These are phyloP conservation scores for Ampelomyces quisqualis DNA, from an alignment of 2,329 filamentous ascomycete species.

Conservation along the genomic window DNA sequence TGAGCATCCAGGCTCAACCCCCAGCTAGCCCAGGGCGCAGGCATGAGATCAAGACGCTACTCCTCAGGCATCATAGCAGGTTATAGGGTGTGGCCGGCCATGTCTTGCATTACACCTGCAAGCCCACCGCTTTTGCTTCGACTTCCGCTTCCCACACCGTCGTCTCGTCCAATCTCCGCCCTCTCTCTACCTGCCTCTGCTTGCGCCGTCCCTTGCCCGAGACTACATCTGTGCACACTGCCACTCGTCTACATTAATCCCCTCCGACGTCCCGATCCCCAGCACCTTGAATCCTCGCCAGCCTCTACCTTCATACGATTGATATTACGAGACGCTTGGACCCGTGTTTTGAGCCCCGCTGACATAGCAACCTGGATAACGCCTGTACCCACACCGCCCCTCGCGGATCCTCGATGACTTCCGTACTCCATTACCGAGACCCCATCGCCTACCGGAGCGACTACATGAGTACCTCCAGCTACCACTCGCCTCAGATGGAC, in stretches of 20 bases:
- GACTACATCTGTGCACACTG: constrained; percentile 24
- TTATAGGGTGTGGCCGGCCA: constrained; percentile 41
- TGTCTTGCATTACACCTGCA: constrained; percentile 26
- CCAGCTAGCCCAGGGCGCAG: constrained; percentile 30
- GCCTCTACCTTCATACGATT: constrained; percentile 23
- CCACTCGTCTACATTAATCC: constrained; percentile 28
- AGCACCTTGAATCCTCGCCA: constrained; percentile 21
- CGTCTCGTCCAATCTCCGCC: constrained; percentile 19
- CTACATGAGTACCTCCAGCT: constrained; percentile 42
- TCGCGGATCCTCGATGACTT: constrained; percentile 45
- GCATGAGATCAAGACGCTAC: constrained; percentile 32
- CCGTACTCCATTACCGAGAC: constrained; percentile 43
- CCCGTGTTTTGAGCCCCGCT: constrained; percentile 30
- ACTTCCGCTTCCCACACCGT: constrained; percentile 15
- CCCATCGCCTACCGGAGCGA: constrained; percentile 44
- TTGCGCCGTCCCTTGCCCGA: constrained; percentile 18
- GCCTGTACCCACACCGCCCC: constrained; percentile 37
- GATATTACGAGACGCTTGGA: constrained; percentile 31
- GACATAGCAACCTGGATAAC: constrained; percentile 36
- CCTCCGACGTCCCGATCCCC: constrained; percentile 24
- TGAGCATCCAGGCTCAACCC: constrained; percentile 31
- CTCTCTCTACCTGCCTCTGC: background rate
- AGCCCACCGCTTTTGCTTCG: constrained; percentile 16
- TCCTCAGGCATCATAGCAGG: constrained; percentile 36
- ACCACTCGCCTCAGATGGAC: constrained; percentile 40